A percentile compares a stretch with the other conserved stretches of the same genome.
These are phyloP conservation scores for Aristolochia fimbriata DNA, from an alignment of 164 flowering plant genomes.

Conservation along the genomic window DNA sequence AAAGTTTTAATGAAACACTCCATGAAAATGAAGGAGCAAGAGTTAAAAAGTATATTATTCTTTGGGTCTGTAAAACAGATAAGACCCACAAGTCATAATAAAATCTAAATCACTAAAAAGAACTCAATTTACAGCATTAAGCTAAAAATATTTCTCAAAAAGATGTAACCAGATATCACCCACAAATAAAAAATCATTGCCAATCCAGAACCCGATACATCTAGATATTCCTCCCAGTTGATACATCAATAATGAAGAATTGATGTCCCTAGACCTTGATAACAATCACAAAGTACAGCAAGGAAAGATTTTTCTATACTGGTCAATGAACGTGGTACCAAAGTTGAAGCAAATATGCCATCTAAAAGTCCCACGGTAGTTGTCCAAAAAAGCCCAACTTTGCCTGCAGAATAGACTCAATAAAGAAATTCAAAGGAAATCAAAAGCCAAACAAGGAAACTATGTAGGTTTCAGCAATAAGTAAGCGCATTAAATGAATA, in stretches of 20 bases:
- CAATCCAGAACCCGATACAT: too few relatives aligned
- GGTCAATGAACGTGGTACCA: slow-evolving; percentile 37
- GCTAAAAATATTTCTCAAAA: too few relatives aligned
- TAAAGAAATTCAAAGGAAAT: neutral
- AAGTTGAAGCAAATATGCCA: slow-evolving; percentile 99
- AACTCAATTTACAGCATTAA: too few relatives aligned
- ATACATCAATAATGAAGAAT: too few relatives aligned
- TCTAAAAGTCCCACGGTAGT: slow-evolving; percentile 79
- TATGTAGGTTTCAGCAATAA: neutral
- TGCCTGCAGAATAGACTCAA: slow-evolving; percentile 33
- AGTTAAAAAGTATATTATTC: too few relatives aligned
- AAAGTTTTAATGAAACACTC: neutral
- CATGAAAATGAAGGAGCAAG: neutral
- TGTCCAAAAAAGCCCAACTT: slow-evolving; percentile 62
- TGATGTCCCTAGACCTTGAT: neutral
- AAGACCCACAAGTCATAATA: too few relatives aligned
- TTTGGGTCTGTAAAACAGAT: too few relatives aligned
- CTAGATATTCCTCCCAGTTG: too few relatives aligned
- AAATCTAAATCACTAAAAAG: too few relatives aligned
- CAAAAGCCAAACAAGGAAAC: neutral
- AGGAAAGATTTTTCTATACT: neutral
- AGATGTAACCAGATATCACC: too few relatives aligned
- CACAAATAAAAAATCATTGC: too few relatives aligned
- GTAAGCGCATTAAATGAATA: neutral
- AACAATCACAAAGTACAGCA: neutral